These are phyloP conservation scores for Achlya hypogyna DNA, from an alignment of 352 stramenopile genomes.

Conservation along the genomic window DNA sequence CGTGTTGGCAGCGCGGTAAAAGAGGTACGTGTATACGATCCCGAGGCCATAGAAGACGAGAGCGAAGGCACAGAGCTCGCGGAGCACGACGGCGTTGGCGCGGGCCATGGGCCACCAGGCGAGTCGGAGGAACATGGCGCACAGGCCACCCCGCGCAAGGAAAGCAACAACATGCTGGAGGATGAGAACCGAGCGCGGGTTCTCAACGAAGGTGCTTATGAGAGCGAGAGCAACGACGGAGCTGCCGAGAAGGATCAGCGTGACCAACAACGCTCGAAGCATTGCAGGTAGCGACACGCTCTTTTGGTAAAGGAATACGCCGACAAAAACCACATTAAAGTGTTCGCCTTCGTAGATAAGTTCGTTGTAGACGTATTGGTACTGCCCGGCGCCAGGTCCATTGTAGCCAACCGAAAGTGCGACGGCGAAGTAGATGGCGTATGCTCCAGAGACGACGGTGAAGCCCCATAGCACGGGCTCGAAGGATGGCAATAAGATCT, in stretches of 20 bases:
- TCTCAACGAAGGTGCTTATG: constrained; percentile 14
- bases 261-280: constrained; percentile 29
- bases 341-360: constrained; percentile 37
- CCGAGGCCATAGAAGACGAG: constrained; percentile 30
- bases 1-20: constrained; percentile 13
- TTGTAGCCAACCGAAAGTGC: neutral
- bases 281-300: constrained; percentile 47
- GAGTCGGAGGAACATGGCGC: constrained; percentile 35
- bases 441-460: constrained; percentile 20
- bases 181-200: neutral
- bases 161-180: constrained; percentile 30
- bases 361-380: neutral
- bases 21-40: constrained; percentile 34
- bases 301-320: constrained; percentile 54
- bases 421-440: neutral
- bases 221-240: constrained; percentile 48
- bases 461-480: constrained; percentile 57
- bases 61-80: constrained; percentile 28
- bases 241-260: constrained; percentile 40
- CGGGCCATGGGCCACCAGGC: neutral
- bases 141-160: constrained; percentile 26
- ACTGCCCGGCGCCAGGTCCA: neutral
- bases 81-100: constrained; percentile 23
- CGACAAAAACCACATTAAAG: constrained; percentile 54
- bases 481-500: constrained; percentile 61